Evolutionary conservation across 2,329 filamentous ascomycete genomes (phyloP), one percentile per base, ranked within the genome.

Genomic region (Zymoseptoria brevis): DNA sequence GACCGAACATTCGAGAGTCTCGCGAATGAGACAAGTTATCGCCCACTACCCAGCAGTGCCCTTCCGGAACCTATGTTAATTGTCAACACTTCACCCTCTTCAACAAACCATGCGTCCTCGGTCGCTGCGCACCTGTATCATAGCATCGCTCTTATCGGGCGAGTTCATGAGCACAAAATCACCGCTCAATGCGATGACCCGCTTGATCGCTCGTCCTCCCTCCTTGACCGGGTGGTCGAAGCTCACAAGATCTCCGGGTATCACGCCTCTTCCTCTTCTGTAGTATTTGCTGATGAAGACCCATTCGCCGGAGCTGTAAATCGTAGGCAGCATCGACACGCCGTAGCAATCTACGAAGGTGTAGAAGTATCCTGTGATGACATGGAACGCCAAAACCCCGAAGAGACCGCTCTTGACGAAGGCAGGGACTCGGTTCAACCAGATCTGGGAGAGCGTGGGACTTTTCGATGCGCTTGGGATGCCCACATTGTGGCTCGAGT

Each of bases 11-110:
- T 62, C 94, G 85, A 50, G 91, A 96, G 77, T 99, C 94, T 64
- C 90, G 80, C 22, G 91, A 96, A 68, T 83, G 87, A 2, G 84
- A 80, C 62, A 96, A 71, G 73, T 97, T 97, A 74, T 99, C 94
- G 2, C 94, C 94, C 2, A 86, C 83, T 6, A 96, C 78, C 84
- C 90, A 97, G 69, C 91, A 95, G 78, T 99, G 94, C 1, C 94
- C 94, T 70, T 88, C 80, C 0, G 94, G 94, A 16, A 99, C 85
- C 89, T 95, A 69, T 24, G 54, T 8, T 21, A n/a, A 29, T 48
- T 29, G 29, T 50, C 19, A 49, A 21, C 49, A n/a, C 49, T 21
- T 49, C 26, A 2, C 13, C 16, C 35, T 45, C 35, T 16, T n/a
- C 13, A 7, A n/a, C 4, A 16, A 19, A 35, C 35, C 49, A 19